Conservation (phyloP, 2,329 filamentous ascomycete genomes). For the Colletotrichum endophyticum region DNA sequence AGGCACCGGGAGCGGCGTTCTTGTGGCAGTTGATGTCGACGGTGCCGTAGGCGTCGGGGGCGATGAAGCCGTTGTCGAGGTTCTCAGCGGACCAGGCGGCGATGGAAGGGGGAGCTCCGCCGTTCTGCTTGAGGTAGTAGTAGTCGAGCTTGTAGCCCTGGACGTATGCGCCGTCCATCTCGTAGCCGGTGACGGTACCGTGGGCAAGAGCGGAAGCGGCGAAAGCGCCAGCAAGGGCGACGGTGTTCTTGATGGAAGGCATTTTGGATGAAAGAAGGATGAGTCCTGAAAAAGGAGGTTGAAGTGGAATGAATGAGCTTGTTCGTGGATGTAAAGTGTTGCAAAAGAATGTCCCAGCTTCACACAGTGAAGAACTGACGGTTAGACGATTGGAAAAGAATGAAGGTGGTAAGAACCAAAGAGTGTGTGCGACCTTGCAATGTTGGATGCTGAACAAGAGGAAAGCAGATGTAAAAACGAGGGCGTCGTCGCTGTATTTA, state of each 20-base stretch:
- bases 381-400: constrained; percentile 11
- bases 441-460: constrained; percentile 8
- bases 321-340: constrained; percentile 7
- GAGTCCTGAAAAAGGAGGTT: neutral
- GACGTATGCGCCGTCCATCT: constrained; percentile 8
- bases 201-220: constrained; percentile 20
- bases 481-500: constrained; percentile 3
- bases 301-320: constrained; percentile 5
- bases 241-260: constrained; percentile 4
- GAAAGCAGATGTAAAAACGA: neutral
- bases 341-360: constrained; percentile 23
- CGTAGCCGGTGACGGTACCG: constrained; percentile 16
- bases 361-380: constrained; percentile 22
- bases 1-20: constrained; percentile 39
- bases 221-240: constrained; percentile 22
- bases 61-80: constrained; percentile 57
- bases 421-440: constrained; percentile 18
- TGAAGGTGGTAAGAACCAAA: constrained; percentile 17
- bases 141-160: constrained; percentile 25
- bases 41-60: constrained; percentile 39
- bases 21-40: constrained; percentile 53
- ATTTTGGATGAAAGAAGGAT: neutral
- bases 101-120: constrained; percentile 19
- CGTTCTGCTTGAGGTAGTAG: constrained; percentile 24
- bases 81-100: constrained; percentile 46